Percentiles rank a stretch among this genome's conserved stretches.
These are phyloP conservation scores for Starmerella stigmatis DNA, from an alignment of 805 yeast genomes.

Conservation along the genomic window DNA sequence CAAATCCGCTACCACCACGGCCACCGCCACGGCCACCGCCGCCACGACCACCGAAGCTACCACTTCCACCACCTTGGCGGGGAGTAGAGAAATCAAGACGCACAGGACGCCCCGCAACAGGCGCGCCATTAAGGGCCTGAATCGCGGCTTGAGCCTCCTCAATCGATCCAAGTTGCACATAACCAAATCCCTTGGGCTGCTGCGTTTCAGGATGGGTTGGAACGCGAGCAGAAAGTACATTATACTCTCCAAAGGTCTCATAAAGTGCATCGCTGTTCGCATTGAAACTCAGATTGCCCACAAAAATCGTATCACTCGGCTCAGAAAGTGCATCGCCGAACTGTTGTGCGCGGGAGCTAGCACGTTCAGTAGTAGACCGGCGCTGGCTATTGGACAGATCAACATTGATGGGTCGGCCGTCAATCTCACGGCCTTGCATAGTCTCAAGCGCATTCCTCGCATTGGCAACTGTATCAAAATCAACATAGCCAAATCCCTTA, in stretches of 20 bases:
- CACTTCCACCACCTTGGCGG: slow-evolving; percentile 41
- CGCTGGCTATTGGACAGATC: slow-evolving; percentile 82
- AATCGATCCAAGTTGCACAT: slow-evolving; percentile 76
- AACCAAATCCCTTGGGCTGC: slow-evolving; percentile 98
- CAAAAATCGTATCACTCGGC: slow-evolving; percentile 91
- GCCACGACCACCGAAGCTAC: slow-evolving; percentile 2
- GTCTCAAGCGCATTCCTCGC: slow-evolving; percentile 82
- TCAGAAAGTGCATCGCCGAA: slow-evolving; percentile 84
- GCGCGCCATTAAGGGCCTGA: slow-evolving; percentile 78
- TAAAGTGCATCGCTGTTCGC: slow-evolving; percentile 71
- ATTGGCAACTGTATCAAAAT: slow-evolving; percentile 60
- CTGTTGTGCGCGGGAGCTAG: slow-evolving; percentile 69
- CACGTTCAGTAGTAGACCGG: slow-evolving; percentile 40
- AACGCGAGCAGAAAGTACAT: slow-evolving; percentile 77
- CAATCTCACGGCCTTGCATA: slow-evolving; percentile 88
- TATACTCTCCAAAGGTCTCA: slow-evolving; percentile 58
- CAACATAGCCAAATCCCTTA: slow-evolving; percentile 91
- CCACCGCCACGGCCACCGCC: slow-evolving; percentile 18
- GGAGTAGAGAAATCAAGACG: slow-evolving; percentile 94
- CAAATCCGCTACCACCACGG: slow-evolving; percentile 8
- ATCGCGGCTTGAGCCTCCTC: slow-evolving; percentile 88
- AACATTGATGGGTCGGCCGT: slow-evolving; percentile 91
- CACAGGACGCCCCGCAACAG: slow-evolving; percentile 82
- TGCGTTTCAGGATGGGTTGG: slow-evolving; percentile 99
- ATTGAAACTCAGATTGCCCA: slow-evolving; percentile 91